Evolutionary conservation across 176 grass and related monocot genomes (phyloP).

Genomic region (Hordeum marinum): DNA sequence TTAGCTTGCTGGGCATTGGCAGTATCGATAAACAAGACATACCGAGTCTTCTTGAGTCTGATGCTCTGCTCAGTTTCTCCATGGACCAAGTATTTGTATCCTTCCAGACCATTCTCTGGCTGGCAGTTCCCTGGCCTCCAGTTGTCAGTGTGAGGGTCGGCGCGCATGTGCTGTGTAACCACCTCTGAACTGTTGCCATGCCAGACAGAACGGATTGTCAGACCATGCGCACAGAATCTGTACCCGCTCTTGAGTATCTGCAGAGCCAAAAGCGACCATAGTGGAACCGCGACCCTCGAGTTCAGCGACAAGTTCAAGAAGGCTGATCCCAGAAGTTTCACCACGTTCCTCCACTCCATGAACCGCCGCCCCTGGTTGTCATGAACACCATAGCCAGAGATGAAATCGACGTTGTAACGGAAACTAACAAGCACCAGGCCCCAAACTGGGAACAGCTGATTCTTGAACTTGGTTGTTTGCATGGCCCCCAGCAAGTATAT

Average conservation of each 20-base stretch:
- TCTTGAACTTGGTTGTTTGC: not conserved
- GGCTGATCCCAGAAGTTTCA: not conserved
- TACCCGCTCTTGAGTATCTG: not conserved
- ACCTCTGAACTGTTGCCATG: not conserved
- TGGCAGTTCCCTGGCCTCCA: not conserved
- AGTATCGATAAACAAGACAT: not conserved
- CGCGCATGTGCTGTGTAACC: not conserved
- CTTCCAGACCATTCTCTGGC: not conserved
- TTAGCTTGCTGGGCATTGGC: too few species aligned
- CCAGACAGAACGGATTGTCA: not conserved
- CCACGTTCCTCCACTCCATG: not conserved
- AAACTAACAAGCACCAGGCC: not conserved
- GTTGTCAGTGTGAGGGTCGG: too few species aligned
- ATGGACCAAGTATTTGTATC: slow-evolving; percentile 4
- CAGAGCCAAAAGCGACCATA: not conserved
- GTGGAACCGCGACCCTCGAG: not conserved
- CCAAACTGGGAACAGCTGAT: not conserved
- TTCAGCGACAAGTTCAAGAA: not conserved
- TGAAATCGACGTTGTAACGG: not conserved
- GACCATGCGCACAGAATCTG: not conserved
- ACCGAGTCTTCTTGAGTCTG: not conserved
- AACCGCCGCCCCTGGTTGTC: not conserved
- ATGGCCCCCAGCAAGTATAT: slow-evolving; percentile 9
- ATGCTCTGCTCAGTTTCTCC: not conserved
- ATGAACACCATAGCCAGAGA: not conserved